Evolutionary conservation across 1,284 basidiomycete genomes (phyloP), one percentile per base, ranked within the genome.

Genomic region (Coniferiporia sulphurascens): DNA sequence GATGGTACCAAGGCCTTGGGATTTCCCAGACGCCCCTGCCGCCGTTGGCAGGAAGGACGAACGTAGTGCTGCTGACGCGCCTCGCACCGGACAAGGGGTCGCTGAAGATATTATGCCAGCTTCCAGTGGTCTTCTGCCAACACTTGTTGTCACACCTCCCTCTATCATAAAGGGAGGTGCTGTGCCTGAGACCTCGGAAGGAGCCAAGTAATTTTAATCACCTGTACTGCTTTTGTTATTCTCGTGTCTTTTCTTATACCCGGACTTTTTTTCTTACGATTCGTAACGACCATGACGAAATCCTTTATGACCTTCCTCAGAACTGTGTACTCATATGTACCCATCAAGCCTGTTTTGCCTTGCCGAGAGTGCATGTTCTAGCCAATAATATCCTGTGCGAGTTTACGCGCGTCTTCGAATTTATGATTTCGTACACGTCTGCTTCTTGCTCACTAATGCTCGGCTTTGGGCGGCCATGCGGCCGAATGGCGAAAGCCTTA

Each of bases 1-100:
- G 6, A 75, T 91, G 71, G 80, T 78, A 64, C 56, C 61, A 38
- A 41, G 61, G 22, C 48, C 61, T 56, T 62, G 61, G 61, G 61
- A 62, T 27, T 62, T 62, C 49, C 56, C 60, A 17, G 60, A 61
- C 19, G n/a, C 55, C n/a, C 41, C 54, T 34, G n/a, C 58, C 17
- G 3, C 56, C 3, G 46, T 10, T 12, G 48, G 19, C 32, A 38
- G 35, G 17, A 48, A 9, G n/a, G 17, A 41, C 13, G 48, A 43
- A 9, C 22, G 52, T n/a, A n/a, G 15, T 19, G 35, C 46, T 8
- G 21, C 48, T 9, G 48, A 60, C 15, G 27, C 22, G 9, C 54
- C 48, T 19, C 15, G 32, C 10, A 50, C 46, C 5, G 46, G 55
- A 13, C 5, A 56, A 38, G 55, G 48, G 13, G 48, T 35, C 17